phyloP scores from a whole-genome alignment of 2,329 filamentous ascomycete genomes.

The Fusarium sp. region DNA sequence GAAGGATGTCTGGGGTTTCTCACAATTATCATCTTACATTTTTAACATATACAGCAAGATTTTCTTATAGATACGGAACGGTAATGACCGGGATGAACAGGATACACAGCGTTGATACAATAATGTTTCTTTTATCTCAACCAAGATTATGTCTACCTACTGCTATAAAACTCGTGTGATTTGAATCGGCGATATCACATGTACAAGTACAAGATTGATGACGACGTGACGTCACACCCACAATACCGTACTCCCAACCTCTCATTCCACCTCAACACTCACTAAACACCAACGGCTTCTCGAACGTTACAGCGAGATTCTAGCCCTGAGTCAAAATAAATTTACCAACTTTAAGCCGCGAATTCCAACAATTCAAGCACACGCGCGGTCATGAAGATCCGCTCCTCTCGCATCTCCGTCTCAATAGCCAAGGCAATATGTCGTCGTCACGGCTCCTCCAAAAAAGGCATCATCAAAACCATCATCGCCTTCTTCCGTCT shows the following conservation, averaged over 20 bases:
- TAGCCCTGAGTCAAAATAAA: slow-evolving; percentile 12
- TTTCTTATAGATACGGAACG: slow-evolving; percentile 25
- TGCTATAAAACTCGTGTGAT: not conserved
- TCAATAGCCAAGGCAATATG: slow-evolving; percentile 70
- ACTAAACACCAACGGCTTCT: slow-evolving; percentile 10
- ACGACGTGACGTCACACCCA: slow-evolving; percentile 39
- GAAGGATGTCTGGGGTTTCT: slow-evolving; percentile 22
- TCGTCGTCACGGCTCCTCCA: slow-evolving; percentile 53
- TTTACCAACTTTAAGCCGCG: not conserved
- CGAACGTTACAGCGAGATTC: slow-evolving; percentile 10
- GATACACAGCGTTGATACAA: slow-evolving; percentile 16
- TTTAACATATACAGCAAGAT: slow-evolving; percentile 1
- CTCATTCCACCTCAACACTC: slow-evolving; percentile 7
- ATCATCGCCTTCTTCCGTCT: slow-evolving; percentile 54
- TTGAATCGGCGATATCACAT: slow-evolving; percentile 2
- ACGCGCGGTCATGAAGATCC: slow-evolving; percentile 51
- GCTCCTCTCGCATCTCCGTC: slow-evolving; percentile 65
- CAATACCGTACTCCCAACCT: not conserved
- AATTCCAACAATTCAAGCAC: not conserved
- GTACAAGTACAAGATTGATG: slow-evolving; percentile 10
- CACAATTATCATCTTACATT: not conserved
- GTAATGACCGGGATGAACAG: slow-evolving; percentile 31
- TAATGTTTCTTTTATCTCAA: not conserved
- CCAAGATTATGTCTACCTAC: not conserved
- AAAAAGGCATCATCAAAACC: slow-evolving; percentile 49